Base-by-base conservation (phyloP, 345 rosid species). In the Sonneratia caseolaris region DNA sequence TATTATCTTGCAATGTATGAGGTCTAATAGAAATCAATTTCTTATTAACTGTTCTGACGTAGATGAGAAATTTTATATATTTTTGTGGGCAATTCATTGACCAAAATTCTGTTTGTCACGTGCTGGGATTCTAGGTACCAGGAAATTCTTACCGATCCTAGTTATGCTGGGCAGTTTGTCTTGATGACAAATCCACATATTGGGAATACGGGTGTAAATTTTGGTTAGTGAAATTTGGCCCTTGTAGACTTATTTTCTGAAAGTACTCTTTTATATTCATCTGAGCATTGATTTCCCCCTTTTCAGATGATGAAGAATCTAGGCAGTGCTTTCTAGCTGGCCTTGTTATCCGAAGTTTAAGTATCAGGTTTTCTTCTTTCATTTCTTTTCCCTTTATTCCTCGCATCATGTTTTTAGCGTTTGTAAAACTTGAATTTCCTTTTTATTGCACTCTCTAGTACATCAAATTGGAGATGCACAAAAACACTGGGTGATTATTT, bases 131-230 rank as follows among this genome's bases (percentile, higher is more conserved):
- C 74, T 82, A 96, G 97, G 83, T 96, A 96, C 85, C 99, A 92
- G 81, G 99, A 96, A 80, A 96, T 96, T 79, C 89, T 96, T 1
- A 92, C 97, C 15, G 99, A 92, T 76, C 99, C 98, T 49, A 96
- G 99, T 80, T 92, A 92, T 72, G 96, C 96, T 0, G 97, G 97
- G 4, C 98, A 96, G 80, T 96, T 92, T 87, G 99, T 92, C 74
- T 72, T 96, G 74, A 96, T 91, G 99, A 96, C 99, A 47, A 91
- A 89, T 81, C 99, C 98, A 5, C 98, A 91, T 75, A 96, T 91
- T 73, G 98, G 99, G 79, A 92, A 96, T 79, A 96, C 99, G 21
- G 97, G 98, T 70, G 89, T 96, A 56, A 96, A 96, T 84, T 85
- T 82, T 48, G 97, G 98, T 91, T 66, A 70, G 90, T 81, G 47